Conservation (phyloP, 75 land plant species). For the Cryptomeria japonica region DNA sequence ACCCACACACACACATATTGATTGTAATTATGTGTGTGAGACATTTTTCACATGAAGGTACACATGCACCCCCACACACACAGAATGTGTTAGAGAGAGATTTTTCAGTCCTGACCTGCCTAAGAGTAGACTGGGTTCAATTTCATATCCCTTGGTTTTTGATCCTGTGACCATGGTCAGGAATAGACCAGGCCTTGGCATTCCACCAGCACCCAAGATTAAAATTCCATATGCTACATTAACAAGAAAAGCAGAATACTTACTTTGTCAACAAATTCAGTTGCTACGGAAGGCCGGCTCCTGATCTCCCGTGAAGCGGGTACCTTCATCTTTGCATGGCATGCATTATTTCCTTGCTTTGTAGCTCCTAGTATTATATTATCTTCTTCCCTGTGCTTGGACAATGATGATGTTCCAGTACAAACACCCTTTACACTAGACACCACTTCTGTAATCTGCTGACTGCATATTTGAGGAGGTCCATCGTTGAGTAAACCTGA, state of each 20-base stretch:
- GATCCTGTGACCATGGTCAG: not conserved
- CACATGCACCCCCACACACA: no score
- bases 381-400: not conserved
- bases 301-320: not conserved
- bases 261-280: not conserved
- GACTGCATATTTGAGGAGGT: not conserved
- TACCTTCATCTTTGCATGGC: not conserved
- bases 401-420: not conserved
- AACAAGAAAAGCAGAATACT: not conserved
- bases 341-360: not conserved
- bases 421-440: not conserved
- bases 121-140: not conserved
- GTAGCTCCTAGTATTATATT: not conserved
- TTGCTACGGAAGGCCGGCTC: not conserved
- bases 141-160: not conserved
- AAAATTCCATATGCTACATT: not conserved
- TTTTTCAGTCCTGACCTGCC: not conserved
- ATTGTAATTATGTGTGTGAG: not conserved
- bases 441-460: not conserved
- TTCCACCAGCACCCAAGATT: not conserved
- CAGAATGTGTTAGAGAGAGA: no score
- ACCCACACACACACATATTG: not conserved
- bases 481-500: conserved; percentile 48
- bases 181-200: not conserved
- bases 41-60: no score